Evolutionary conservation across 2,329 filamentous ascomycete species (phyloP).

Genomic region (Aspergillus fijiensis): DNA sequence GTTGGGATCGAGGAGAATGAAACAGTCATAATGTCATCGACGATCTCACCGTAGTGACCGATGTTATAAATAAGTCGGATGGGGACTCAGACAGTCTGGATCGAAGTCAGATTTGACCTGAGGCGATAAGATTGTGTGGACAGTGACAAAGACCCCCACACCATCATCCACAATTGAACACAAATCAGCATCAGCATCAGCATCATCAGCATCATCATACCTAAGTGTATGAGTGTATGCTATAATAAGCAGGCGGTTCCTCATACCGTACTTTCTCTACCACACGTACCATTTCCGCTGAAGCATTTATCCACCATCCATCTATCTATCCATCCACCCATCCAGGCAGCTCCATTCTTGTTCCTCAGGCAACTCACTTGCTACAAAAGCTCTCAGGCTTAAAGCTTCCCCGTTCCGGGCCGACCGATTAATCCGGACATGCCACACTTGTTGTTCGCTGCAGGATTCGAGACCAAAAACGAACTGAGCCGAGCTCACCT

Average conservation of each 20-base stretch:
- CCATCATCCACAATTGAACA: too few species aligned
- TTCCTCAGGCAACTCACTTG: neutral
- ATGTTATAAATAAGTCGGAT: slow-evolving; percentile 1
- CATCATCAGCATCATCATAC: neutral
- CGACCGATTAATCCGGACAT: slow-evolving; percentile 21
- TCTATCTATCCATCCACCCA: too few species aligned
- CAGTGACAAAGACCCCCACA: neutral
- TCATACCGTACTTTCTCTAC: neutral
- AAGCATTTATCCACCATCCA: too few species aligned
- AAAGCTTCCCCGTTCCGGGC: slow-evolving; percentile 13
- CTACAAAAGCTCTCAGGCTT: slow-evolving; percentile 1
- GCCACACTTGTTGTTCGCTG: slow-evolving; percentile 13
- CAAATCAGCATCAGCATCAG: neutral
- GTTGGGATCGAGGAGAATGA: neutral
- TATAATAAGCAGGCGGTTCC: neutral
- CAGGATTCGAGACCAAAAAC: slow-evolving; percentile 26
- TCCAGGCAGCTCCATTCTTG: too few species aligned
- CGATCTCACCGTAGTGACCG: neutral
- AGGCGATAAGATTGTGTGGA: neutral
- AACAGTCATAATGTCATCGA: neutral
- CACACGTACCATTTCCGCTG: too few species aligned
- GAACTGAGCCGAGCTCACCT: slow-evolving; percentile 2
- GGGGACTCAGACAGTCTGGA: neutral
- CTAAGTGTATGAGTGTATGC: neutral
- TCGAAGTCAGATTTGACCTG: neutral